These are phyloP conservation scores for Starmera pachycereana DNA, from an alignment of 805 yeast genomes.

Conservation along the genomic window DNA sequence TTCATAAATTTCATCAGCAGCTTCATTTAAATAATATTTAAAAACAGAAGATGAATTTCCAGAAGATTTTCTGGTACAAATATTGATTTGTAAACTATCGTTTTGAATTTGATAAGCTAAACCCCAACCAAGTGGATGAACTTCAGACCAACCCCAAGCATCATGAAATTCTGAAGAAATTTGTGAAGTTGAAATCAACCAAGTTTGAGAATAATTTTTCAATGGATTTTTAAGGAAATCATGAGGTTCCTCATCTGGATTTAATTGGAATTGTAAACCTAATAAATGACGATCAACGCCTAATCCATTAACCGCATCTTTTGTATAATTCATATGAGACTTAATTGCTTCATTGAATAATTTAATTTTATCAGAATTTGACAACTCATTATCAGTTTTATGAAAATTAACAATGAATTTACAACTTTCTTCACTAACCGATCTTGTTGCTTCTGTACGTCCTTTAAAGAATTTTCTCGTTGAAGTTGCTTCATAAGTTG, in stretches of 20 bases:
- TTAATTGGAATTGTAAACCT: constrained; percentile 70
- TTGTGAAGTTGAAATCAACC: constrained; percentile 88
- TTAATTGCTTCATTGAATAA: constrained; percentile 64
- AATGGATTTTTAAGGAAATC: constrained; percentile 74
- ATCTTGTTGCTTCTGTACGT: constrained; percentile 88
- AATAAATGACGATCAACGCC: constrained; percentile 93
- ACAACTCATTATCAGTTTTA: constrained; percentile 24
- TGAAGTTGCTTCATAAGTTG: constrained; percentile 94
- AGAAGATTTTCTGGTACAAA: constrained; percentile 60
- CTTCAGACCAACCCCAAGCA: constrained; percentile 96
- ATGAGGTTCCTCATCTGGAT: constrained; percentile 40
- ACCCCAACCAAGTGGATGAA: constrained; percentile 88
- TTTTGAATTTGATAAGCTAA: constrained; percentile 87
- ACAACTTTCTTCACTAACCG: constrained; percentile 64
- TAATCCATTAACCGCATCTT: constrained; percentile 70
- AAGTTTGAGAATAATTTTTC: constrained; percentile 63
- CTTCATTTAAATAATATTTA: constrained; percentile 58
- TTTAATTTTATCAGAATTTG: constrained; percentile 45
- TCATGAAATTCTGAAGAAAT: constrained; percentile 75
- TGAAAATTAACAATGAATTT: constrained; percentile 70
- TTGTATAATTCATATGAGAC: constrained; percentile 65
- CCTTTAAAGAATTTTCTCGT: constrained; percentile 85
- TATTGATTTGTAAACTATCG: constrained; percentile 78
- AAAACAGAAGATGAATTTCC: constrained; percentile 45
- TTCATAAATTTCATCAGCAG: constrained; percentile 75